Conservation (phyloP, 2,329 filamentous ascomycete species). For the Capronia coronata region DNA sequence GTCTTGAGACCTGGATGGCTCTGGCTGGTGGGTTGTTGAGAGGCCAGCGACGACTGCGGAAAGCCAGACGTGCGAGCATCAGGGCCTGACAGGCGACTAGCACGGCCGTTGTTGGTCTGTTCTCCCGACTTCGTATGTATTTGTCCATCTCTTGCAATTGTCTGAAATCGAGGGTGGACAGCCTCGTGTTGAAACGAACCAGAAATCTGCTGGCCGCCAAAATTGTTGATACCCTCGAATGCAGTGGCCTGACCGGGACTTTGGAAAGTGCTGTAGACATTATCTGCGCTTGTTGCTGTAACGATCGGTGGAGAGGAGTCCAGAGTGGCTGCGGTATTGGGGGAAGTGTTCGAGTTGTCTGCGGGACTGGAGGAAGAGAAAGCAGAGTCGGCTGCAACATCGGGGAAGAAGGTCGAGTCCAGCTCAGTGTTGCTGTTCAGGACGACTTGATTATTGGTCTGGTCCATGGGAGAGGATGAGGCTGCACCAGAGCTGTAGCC, state of each 20-base stretch:
- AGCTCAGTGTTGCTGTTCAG: not conserved
- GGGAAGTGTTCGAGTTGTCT: not conserved
- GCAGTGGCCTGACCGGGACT: not conserved
- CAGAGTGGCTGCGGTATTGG: not conserved
- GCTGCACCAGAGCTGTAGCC: too few relatives aligned
- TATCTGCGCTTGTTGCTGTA: not conserved
- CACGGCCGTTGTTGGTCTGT: not conserved
- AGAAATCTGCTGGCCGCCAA: not conserved
- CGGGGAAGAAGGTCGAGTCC: not conserved
- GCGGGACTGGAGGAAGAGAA: not conserved
- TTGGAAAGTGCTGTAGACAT: not conserved
- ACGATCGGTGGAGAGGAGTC: not conserved
- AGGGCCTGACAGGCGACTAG: not conserved
- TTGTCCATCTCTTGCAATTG: not conserved
- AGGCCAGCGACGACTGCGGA: not conserved
- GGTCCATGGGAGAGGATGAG: not conserved
- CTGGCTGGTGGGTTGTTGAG: not conserved
- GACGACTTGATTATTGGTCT: not conserved
- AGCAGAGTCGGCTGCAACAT: not conserved
- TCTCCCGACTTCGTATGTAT: not conserved
- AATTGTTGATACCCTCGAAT: not conserved
- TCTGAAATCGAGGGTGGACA: not conserved
- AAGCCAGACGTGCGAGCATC: not conserved
- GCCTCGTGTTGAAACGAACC: not conserved
- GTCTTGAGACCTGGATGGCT: not conserved